Evolutionary conservation across 2,329 filamentous ascomycete genomes (phyloP), one percentile per base, ranked within the genome.

Genomic region (Botryotinia narcissicola): DNA sequence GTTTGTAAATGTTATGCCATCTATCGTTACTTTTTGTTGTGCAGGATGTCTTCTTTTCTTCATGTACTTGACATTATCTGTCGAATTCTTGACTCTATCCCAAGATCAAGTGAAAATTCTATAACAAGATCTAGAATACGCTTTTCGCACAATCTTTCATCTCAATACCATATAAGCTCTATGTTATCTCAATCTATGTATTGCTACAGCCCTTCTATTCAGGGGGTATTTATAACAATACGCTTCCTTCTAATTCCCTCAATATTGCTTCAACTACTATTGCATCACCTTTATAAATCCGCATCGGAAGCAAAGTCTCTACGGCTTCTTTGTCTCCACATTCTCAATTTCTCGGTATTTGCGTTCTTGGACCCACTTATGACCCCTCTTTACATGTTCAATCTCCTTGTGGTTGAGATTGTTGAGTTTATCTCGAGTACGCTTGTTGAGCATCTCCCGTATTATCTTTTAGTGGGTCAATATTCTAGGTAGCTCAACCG

Each of bases 201-300:
- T 18, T n/a, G 4, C 12, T 20, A 9, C 3, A 62, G 5, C 0
- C 8, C 12, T 8, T 6, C 35, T 40, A 3, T 20, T 8, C 8
- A 10, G 14, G 1, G 14, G 10, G 37, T 8, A 40, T 1, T 42
- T 62, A 29, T 40, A 20, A 42, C 4, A 62, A 20, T 1, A 7
- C 3, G 0, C 37, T 25, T 20, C 4, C 37, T 20, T 20, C 14
- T 0, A n/a, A 4, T n/a, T 29, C 4, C 2, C 3, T 8, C 4
- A 25, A 62, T 4, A n/a, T 62, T n/a, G 14, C 2, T n/a, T 29
- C 60, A 18, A n/a, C 3, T 1, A 10, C 14, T 29, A 29, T 61
- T n/a, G 5, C 35, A 6, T 61, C 59, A 61, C 18, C 22, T 40
- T 40, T 18, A 4, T 6, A 1, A 14, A n/a, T 62, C 7, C 25